Evolutionary conservation across 2,329 filamentous ascomycete genomes (phyloP), one percentile per base, ranked within the genome.

Genomic region (Fusarium mundagurra): DNA sequence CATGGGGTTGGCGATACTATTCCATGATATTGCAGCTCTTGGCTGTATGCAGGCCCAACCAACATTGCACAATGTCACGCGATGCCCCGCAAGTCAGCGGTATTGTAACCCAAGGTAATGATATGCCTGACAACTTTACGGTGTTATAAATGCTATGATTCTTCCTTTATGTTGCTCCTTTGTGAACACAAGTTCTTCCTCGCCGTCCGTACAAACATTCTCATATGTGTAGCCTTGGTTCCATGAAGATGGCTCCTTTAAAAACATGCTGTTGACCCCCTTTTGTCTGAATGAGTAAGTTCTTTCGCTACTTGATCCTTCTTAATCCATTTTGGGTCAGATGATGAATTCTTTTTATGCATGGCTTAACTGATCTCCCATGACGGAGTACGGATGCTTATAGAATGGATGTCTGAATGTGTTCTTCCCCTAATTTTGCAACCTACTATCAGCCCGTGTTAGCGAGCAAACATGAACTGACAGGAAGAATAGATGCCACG

Each of bases 321-420:
- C 38, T 50, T 38, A 9, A 17, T 39, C 18, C 65, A 43, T 41
- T 51, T 51, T 14, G 50, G 27, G 41, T 64, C 65, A 66, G 22
- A 74, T 81, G 80, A 81, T 81, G 78, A 81, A 75, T 72, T 48
- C 51, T 73, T 66, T 75, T 73, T 41, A 77, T 78, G 79, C 79
- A 81, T 81, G 80, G 80, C 80, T 81, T 81, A 81, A 64, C 80
- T 81, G 79, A 79, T 67, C 62, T 73, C 71, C 72, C 68, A 44
- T 64, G 55, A 70, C 69, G 73, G 71, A 61, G 61, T 54, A 66
- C 55, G 69, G 78, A 80, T 79, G 76, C 69, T 67, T 70, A 20
- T 70, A 79, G 71, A 81, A 80, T 80, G 79, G 72, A 80, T 77
- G 60, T 76, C 79, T 81, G 79, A 81, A 50, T 44, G 27, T 60